Conservation (phyloP, 2,329 filamentous ascomycete species). For the Hirsutella rhossiliensis region DNA sequence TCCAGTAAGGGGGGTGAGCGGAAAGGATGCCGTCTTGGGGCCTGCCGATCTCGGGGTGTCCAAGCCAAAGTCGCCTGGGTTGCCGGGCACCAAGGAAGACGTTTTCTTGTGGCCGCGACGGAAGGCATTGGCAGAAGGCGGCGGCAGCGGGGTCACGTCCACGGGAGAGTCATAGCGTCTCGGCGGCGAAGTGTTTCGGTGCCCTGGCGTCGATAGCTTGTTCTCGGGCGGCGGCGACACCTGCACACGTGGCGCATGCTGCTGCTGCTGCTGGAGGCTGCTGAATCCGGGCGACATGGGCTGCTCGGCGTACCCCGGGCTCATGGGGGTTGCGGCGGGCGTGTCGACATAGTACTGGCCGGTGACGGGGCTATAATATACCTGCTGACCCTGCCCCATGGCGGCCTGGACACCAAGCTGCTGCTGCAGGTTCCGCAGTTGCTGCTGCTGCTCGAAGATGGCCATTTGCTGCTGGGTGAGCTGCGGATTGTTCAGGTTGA, state of each 20-base stretch:
- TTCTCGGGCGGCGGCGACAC: conserved; percentile 67
- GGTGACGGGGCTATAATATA: conserved; percentile 78
- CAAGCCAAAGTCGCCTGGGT: conserved; percentile 27
- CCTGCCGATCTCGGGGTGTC: conserved; percentile 44
- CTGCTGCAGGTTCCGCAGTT: conserved; percentile 27
- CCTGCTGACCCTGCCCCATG: conserved; percentile 52
- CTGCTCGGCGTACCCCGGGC: conserved; percentile 29
- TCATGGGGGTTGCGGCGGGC: conserved; percentile 27
- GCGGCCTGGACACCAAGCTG: conserved; percentile 24
- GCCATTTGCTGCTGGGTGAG: conserved; percentile 35
- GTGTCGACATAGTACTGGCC: conserved; percentile 77
- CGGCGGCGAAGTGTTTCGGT: conserved; percentile 54
- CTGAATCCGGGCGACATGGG: conserved; percentile 23
- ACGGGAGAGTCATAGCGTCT: conserved; percentile 58
- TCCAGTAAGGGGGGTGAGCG: conserved; percentile 67
- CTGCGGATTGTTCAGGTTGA: conserved; percentile 50
- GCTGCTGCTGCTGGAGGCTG: conserved; percentile 19
- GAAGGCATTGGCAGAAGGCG: conserved; percentile 83
- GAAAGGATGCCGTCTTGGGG: conserved; percentile 71
- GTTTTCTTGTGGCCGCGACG: conserved; percentile 90
- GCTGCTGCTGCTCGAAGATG: conserved; percentile 32
- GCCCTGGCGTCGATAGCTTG: conserved; percentile 20
- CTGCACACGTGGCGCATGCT: conserved; percentile 59
- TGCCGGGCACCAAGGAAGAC: conserved; percentile 53
- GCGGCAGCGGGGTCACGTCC: conserved; percentile 60